A percentile compares a stretch with the other conserved stretches of the same genome.
These are phyloP conservation scores for Fusarium heterosporum DNA, from an alignment of 2,329 filamentous ascomycete species.

Conservation along the genomic window DNA sequence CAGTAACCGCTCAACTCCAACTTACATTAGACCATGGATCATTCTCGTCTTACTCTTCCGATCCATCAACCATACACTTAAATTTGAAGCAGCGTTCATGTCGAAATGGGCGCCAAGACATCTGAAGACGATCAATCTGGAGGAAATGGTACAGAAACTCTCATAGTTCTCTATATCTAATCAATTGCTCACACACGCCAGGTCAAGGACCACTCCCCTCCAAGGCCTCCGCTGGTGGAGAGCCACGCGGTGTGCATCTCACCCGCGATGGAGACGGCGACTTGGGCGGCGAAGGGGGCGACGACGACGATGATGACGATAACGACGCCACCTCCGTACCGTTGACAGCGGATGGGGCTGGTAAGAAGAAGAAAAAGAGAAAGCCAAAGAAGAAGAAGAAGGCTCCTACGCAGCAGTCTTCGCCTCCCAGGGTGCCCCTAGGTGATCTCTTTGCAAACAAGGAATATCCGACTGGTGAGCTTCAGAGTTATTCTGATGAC, in stretches of 20 bases:
- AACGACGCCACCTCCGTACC: constrained; percentile 42
- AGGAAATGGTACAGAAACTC: constrained; percentile 47
- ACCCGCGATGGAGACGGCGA: constrained; percentile 58
- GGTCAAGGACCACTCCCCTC: constrained; percentile 37
- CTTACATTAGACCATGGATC: background rate
- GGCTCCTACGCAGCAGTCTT: constrained; percentile 45
- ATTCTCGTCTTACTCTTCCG: constrained; percentile 8
- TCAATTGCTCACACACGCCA: constrained; percentile 20
- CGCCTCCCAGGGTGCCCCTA: constrained; percentile 51
- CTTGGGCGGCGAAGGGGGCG: constrained; percentile 50
- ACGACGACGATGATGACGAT: constrained; percentile 48
- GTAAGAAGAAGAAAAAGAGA: constrained; percentile 47
- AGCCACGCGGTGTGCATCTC: constrained; percentile 56
- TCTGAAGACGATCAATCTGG: constrained; percentile 52
- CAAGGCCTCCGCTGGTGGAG: constrained; percentile 51
- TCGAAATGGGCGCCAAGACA: constrained; percentile 57
- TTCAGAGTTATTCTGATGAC: constrained; percentile 41
- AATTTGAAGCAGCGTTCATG: constrained; percentile 41
- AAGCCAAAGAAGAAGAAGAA: constrained; percentile 48
- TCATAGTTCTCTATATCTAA: background rate
- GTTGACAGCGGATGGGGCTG: constrained; percentile 28
- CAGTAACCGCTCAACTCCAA: constrained; percentile 20
- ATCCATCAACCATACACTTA: constrained; percentile 5
- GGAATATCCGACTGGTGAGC: constrained; percentile 48
- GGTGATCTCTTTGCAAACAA: constrained; percentile 47